Conservation (phyloP, 2,329 filamentous ascomycete genomes). For the Venturia aucupariae region DNA sequence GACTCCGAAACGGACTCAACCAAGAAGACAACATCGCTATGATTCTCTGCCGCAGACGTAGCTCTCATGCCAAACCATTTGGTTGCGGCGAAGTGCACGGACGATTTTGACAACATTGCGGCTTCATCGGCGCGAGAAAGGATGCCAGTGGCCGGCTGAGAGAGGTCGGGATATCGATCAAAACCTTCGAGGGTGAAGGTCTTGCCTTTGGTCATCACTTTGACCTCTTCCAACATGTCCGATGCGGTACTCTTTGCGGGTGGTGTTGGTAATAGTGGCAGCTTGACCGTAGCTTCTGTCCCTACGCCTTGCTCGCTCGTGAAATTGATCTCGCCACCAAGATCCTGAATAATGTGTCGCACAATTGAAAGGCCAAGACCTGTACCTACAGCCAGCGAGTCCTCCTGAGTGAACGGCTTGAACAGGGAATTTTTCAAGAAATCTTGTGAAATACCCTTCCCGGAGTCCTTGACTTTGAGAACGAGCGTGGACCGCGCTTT, state of each 20-base stretch:
- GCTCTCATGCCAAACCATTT: slow-evolving; percentile 1
- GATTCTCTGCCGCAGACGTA: background rate
- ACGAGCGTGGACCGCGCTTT: background rate
- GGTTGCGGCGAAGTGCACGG: background rate
- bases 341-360: slow-evolving; percentile 7
- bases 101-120: background rate
- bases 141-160: background rate
- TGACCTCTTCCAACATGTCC: background rate
- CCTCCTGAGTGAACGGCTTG: slow-evolving; percentile 14
- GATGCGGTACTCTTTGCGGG: background rate
- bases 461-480: slow-evolving; percentile 12
- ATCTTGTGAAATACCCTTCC: slow-evolving; percentile 11
- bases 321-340: slow-evolving; percentile 11
- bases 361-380: slow-evolving; percentile 11
- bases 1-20: background rate
- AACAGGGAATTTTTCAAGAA: slow-evolving; percentile 11
- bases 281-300: background rate
- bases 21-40: background rate
- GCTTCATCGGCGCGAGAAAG: background rate
- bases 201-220: background rate
- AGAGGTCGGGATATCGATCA: slow-evolving; percentile 7
- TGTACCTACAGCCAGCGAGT: slow-evolving; percentile 11
- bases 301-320: slow-evolving; percentile 9
- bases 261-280: background rate
- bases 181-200: slow-evolving; percentile 2